phyloP scores from a whole-genome alignment of 73 alveolate genomes.

The Paramecium primaurelia region DNA sequence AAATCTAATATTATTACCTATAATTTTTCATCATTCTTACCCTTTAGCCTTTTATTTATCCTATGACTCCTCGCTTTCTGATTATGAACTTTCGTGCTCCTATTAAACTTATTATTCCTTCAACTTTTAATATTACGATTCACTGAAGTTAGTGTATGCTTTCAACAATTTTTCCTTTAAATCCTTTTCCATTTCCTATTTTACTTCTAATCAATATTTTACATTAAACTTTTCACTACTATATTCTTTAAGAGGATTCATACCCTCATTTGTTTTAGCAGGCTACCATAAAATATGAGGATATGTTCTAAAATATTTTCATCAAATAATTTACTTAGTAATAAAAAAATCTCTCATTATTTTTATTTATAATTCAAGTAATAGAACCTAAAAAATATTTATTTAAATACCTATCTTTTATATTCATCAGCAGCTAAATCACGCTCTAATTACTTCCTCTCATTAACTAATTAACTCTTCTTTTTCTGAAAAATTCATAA shows the following conservation, averaged over 20 bases:
- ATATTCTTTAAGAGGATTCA: constrained; percentile 32
- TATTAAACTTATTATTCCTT: not conserved
- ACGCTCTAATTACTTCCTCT: not conserved
- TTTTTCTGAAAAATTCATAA: not conserved
- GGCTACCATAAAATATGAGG: constrained; percentile 48
- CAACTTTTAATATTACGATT: not conserved
- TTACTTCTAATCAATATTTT: not conserved
- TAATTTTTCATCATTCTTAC: constrained; percentile 42
- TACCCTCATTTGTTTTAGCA: constrained; percentile 33
- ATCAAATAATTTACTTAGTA: not conserved
- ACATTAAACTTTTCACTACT: not conserved
- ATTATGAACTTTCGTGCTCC: constrained; percentile 11
- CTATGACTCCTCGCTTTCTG: constrained; percentile 22
- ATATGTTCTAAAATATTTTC: not conserved
- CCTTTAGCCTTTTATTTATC: not conserved
- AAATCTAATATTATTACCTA: not conserved
- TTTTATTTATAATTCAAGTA: not conserved
- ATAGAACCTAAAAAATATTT: not conserved
- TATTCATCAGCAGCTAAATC: constrained; percentile 32
- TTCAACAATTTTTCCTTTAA: not conserved
- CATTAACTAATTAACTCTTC: not conserved
- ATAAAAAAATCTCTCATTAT: constrained; percentile 18
- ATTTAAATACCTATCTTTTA: constrained; percentile 11
- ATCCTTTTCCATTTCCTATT: constrained; percentile 18
- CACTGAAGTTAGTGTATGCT: not conserved